Base-by-base conservation (phyloP, 345 rosid genomes). In the Luvunga scandens region DNA sequence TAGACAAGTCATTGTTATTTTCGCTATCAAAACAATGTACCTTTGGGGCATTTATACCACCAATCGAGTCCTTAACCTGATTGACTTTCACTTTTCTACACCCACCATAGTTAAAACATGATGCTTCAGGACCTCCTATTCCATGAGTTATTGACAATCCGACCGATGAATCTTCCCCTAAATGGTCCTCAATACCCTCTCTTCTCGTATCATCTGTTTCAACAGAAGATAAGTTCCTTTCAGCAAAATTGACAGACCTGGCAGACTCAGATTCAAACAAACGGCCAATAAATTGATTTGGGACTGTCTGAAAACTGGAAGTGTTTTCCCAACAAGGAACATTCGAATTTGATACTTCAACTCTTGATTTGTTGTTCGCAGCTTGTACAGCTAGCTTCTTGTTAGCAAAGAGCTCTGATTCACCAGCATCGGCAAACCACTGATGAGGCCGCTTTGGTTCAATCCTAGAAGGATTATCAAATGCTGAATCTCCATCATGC, bases 301-400 rank as follows among this genome's bases (percentile, higher is more conserved):
- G 88, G 19, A 86, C 91, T 0, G 95, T 81, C 71, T 87, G 93
- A 72, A 90, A 89, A 81, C 87, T 83, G 22, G 94, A 77, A 28
- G 89, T 61, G 64, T 82, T 88, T 31, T 87, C 90, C 98, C 98
- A 94, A 36, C 85, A 75, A 83, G 90, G 77, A 83, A 82, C 83
- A 75, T 80, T 77, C 42, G 88, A 75, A 78, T 71, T 77, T 63
- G 89, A 67, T 59, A 83, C 69, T 45, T 83, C 91, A 69, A 85
- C 78, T 39, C 78, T 75, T 30, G 84, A 39, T 55, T 77, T 79
- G 56, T 83, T 80, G 55, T 72, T 74, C 66, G 89, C 85, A 78
- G 82, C 85, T 72, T 88, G 89, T 24, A 84, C 75, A 22, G 91
- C 92, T 86, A 89, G 98, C 84, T 88, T 95, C 88, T 93, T 93